Conservation (phyloP, 345 rosid species). For the Citrus cavaleriei region DNA sequence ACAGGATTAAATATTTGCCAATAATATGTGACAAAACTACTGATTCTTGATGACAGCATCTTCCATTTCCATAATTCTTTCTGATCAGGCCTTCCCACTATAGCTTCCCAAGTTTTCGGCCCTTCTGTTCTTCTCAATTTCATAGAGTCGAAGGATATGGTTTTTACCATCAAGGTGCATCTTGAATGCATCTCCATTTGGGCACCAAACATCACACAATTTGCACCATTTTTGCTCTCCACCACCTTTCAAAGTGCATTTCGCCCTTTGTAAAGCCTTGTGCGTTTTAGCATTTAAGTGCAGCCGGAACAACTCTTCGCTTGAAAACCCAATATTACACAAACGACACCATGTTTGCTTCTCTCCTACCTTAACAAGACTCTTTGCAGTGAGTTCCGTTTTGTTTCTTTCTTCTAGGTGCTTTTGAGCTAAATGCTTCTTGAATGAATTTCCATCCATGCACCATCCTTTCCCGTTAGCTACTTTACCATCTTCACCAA, state of each 20-base stretch:
- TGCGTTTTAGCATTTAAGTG: constrained; percentile 16
- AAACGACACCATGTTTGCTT: too few relatives aligned
- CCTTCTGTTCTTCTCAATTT: background rate
- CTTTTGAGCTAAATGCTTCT: background rate
- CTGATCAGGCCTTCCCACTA: background rate
- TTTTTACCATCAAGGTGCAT: constrained; percentile 14
- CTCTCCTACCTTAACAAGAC: too few relatives aligned
- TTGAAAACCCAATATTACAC: too few relatives aligned
- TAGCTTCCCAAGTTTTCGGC: background rate
- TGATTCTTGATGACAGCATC: background rate
- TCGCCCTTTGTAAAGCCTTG: constrained; percentile 1
- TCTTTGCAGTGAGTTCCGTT: too few relatives aligned
- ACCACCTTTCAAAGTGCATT: background rate
- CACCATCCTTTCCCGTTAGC: constrained; percentile 13
- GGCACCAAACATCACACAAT: constrained; percentile 18
- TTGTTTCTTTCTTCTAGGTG: too few relatives aligned
- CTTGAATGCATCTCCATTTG: constrained; percentile 5
- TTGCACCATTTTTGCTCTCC: constrained; percentile 3
- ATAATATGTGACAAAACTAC: background rate
- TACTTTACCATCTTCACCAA: background rate
- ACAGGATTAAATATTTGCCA: background rate
- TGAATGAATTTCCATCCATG: constrained; percentile 7
- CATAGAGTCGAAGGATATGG: constrained; percentile 7
- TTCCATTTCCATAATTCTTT: background rate
- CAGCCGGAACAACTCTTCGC: too few relatives aligned